Conservation (phyloP, 2,329 filamentous ascomycete genomes). For the Hymenoscyphus fraxineus region DNA sequence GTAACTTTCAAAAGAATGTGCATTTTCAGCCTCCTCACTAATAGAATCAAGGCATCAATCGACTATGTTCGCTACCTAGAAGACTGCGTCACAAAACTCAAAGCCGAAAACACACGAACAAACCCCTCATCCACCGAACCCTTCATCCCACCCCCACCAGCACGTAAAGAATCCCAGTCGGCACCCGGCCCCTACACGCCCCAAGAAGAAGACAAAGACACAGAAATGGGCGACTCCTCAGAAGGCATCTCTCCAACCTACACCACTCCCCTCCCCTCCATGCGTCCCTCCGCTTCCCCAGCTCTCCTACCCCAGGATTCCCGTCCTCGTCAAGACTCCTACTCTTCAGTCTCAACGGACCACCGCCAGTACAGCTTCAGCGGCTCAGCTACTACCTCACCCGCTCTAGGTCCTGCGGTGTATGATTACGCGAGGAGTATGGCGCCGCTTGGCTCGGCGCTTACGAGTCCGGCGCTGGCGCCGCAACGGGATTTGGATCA, state of each 20-base stretch:
- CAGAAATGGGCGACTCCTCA: constrained; percentile 60
- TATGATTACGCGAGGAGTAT: constrained; percentile 43
- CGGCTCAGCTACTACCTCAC: constrained; percentile 49
- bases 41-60: constrained; percentile 71
- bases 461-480: constrained; percentile 55
- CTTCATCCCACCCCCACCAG: constrained; percentile 23
- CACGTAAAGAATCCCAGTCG: constrained; percentile 22
- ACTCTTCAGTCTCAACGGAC: constrained; percentile 47
- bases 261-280: constrained; percentile 28
- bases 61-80: constrained; percentile 95
- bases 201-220: constrained; percentile 44
- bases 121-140: constrained; percentile 24
- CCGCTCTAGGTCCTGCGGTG: constrained; percentile 51
- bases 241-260: constrained; percentile 46
- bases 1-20: constrained; percentile 45
- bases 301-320: constrained; percentile 46
- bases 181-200: constrained; percentile 42
- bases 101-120: constrained; percentile 45
- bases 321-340: constrained; percentile 47
- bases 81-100: constrained; percentile 77
- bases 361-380: constrained; percentile 49
- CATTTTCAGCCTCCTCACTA: background rate
- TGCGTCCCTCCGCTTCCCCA: constrained; percentile 51
- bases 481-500: constrained; percentile 55
- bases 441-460: constrained; percentile 42